These are phyloP conservation scores for Boletus pseudopeckii DNA, from an alignment of 768 basidiomycete genomes.

Conservation along the genomic window DNA sequence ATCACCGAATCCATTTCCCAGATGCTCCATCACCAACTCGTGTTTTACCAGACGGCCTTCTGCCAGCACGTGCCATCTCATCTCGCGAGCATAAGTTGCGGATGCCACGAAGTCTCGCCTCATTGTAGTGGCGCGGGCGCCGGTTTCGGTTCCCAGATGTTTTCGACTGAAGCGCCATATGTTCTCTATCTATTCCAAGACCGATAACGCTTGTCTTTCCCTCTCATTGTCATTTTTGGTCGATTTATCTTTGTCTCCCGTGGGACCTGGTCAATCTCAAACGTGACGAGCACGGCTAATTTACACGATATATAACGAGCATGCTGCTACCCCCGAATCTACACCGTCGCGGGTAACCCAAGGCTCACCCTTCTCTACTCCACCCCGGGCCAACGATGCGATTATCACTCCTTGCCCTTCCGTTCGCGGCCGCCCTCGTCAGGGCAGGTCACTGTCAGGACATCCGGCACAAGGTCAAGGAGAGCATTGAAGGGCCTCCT, in stretches of 20 bases:
- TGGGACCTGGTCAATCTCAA: not conserved
- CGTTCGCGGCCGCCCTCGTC: constrained; percentile 12
- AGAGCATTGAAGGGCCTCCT: constrained; percentile 43
- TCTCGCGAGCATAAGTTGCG: no score
- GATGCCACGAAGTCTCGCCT: no score
- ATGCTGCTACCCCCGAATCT: not conserved
- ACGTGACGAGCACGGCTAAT: not conserved
- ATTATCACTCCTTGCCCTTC: constrained; percentile 8
- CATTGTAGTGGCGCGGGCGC: no score
- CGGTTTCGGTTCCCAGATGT: no score
- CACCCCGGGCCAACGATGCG: constrained; percentile 7
- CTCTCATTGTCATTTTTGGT: not conserved
- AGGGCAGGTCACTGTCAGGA: constrained; percentile 7
- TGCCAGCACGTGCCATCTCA: no score
- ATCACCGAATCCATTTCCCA: no score
- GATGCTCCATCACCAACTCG: no score
- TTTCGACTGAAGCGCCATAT: not conserved
- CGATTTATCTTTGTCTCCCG: not conserved
- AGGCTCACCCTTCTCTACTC: not conserved
- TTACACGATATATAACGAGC: constrained; percentile 10
- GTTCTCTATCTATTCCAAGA: constrained; percentile 1
- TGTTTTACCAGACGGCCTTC: no score
- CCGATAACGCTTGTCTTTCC: not conserved
- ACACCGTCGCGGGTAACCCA: not conserved
- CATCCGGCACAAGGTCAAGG: constrained; percentile 41